Base-by-base conservation (phyloP, 2,329 filamentous ascomycete genomes). In the Sclerotinia sclerotiorum region DNA sequence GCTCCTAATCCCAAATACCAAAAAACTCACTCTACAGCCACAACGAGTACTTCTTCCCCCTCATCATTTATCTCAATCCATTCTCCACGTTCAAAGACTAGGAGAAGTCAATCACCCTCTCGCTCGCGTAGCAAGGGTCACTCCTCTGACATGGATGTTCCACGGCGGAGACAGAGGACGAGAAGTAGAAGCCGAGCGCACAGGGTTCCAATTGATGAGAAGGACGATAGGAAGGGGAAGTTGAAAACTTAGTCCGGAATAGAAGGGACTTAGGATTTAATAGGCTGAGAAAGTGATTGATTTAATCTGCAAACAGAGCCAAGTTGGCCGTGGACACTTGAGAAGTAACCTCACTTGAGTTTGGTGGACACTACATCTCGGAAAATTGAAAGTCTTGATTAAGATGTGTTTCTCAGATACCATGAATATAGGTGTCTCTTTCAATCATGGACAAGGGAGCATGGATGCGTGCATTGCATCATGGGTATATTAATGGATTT, bases 91-190 rank as follows among this genome's bases (percentile, higher is more conserved):
- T 49, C 65, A n/a, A 61, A 61, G 6, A 48, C 21, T 55, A 70
- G 68, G 51, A 68, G 72, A 39, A 73, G 70, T 55, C 74, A 73
- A 32, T 72, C 70, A 46, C 72, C 72, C n/a, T 72, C 64, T 19
- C 63, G 67, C 21, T 68, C 61, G 51, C 62, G 65, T 2, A 69
- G 69, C 17, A 48, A 51, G 17, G 65, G 56, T 15, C 42, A 67
- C 15, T n/a, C 39, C 8, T 66, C 27, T 19, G 69, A 46, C 24
- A 32, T 48, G 19, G 69, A 67, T 46, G 39, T 56, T 15, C 69
- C 70, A 48, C 72, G 72, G 35, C 62, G 72, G 27, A 72, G 72
- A 65, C 70, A 73, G 64, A 71, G 73, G 64, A 74, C 72, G 21
- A 70, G 69, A 44, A 74, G 68, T 49, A 52, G 73, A 15, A 71